phyloP scores from a whole-genome alignment of 2,329 filamentous ascomycete species.

The Canariomyces notabilis region DNA sequence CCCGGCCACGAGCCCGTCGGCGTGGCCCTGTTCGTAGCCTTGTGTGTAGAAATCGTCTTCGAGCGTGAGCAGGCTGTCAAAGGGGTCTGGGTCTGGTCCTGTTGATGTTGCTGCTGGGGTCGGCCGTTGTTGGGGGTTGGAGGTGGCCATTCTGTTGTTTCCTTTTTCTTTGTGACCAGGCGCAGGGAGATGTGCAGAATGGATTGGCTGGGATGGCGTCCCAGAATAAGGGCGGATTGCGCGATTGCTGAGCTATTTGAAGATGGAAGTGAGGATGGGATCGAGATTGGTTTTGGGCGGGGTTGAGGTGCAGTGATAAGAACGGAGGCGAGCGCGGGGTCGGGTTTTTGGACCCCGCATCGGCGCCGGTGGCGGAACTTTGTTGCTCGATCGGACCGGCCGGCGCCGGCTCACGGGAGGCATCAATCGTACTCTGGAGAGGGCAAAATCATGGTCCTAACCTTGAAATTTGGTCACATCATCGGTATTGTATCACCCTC shows the following conservation, averaged over 20 bases:
- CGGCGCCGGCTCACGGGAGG: too few relatives aligned
- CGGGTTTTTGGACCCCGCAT: slow-evolving; percentile 15
- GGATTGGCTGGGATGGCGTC: too few relatives aligned
- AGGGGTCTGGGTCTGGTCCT: slow-evolving; percentile 40
- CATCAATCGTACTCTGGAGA: too few relatives aligned
- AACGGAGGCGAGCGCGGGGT: slow-evolving; percentile 12
- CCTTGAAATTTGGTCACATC: too few relatives aligned
- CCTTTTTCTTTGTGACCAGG: background rate
- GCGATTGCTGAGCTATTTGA: too few relatives aligned
- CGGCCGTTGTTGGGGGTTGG: background rate
- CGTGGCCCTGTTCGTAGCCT: slow-evolving; percentile 69
- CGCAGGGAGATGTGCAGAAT: too few relatives aligned
- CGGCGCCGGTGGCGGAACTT: slow-evolving; percentile 4
- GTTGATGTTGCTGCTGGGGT: slow-evolving; percentile 21
- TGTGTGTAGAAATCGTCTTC: slow-evolving; percentile 72
- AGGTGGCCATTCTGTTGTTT: slow-evolving; percentile 6
- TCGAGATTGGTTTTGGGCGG: slow-evolving; percentile 10
- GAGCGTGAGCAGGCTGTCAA: slow-evolving; percentile 54
- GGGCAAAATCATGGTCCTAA: too few relatives aligned
- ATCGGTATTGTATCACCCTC: too few relatives aligned
- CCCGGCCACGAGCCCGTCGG: slow-evolving; percentile 72
- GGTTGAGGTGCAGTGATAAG: background rate
- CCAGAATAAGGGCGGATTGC: too few relatives aligned
- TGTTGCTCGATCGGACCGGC: background rate
- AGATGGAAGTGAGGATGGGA: background rate